phyloP scores from a whole-genome alignment of 2,329 filamentous ascomycete species.

The Colletotrichum gloeosporioides region DNA sequence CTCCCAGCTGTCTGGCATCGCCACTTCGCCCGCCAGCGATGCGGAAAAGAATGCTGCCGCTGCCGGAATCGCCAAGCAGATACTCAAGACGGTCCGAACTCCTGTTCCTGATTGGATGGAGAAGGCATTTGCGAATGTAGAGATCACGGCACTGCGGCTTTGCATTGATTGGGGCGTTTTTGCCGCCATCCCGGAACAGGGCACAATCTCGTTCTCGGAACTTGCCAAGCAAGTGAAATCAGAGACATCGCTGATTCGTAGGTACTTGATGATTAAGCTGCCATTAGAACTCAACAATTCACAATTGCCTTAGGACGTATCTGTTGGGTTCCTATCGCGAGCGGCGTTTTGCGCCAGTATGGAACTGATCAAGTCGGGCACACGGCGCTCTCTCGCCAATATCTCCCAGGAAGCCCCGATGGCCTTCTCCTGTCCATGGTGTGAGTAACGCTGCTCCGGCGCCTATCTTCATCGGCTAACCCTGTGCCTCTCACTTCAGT shows the following conservation, averaged over 20 bases:
- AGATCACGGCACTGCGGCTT: slow-evolving; percentile 22
- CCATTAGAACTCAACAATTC: fast-evolving
- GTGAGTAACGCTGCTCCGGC: too few relatives aligned
- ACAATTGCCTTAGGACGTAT: slow-evolving; percentile 21
- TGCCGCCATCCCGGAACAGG: slow-evolving; percentile 32
- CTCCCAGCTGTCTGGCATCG: background rate
- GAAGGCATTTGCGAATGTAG: background rate
- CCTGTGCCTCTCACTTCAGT: background rate
- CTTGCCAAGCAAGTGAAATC: slow-evolving; percentile 31
- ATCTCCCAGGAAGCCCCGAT: slow-evolving; percentile 11
- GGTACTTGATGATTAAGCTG: background rate
- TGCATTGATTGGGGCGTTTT: slow-evolving; percentile 38
- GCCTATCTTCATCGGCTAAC: too few relatives aligned
- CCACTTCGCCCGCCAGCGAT: background rate
- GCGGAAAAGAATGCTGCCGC: background rate
- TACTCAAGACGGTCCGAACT: background rate
- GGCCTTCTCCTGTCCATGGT: slow-evolving; percentile 19
- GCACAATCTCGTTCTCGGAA: slow-evolving; percentile 29
- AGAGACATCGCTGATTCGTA: slow-evolving; percentile 31
- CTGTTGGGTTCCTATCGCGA: slow-evolving; percentile 23
- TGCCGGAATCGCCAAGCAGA: background rate
- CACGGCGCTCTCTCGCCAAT: slow-evolving; percentile 25
- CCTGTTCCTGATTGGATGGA: slow-evolving; percentile 14
- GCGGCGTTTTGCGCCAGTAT: slow-evolving; percentile 23
- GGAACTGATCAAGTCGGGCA: slow-evolving; percentile 26